A percentile compares a stretch with the other conserved stretches of the same genome.
phyloP scores from a whole-genome alignment of 257 asterid species.

The Scutellaria baicalensis region DNA sequence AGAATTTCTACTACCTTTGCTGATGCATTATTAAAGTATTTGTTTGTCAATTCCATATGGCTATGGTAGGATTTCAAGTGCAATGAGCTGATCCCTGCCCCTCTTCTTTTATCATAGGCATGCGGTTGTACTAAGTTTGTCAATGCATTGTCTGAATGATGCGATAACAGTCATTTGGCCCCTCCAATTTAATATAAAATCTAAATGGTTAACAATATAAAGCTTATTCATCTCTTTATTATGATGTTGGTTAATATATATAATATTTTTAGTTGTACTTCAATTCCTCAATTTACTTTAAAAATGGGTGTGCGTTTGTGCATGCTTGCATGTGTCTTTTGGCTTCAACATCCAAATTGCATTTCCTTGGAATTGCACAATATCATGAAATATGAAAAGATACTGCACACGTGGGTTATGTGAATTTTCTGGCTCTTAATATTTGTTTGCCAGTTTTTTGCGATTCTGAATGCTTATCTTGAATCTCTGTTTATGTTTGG shows the following conservation, averaged over 20 bases:
- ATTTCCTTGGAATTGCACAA: not conserved
- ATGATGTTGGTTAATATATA: not conserved
- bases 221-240: not conserved
- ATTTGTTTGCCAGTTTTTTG: not conserved
- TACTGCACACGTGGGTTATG: not conserved
- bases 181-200: not conserved
- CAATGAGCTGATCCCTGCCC: not conserved
- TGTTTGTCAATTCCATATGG: not conserved
- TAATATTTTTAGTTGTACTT: not conserved
- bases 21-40: not conserved
- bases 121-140: not conserved
- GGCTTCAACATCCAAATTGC: not conserved
- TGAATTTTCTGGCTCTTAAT: not conserved
- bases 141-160: not conserved
- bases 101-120: not conserved
- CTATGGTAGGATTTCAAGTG: not conserved
- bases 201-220: not conserved
- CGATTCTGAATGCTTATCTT: not conserved
- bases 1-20: not conserved
- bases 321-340: not conserved
- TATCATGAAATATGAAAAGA: not conserved
- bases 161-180: constrained; percentile 4
- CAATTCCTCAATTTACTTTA: not conserved
- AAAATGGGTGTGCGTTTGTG: not conserved
- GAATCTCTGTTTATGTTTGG: constrained; percentile 5